phyloP scores from a whole-genome alignment of 2,329 filamentous ascomycete genomes.

The Didymosphaeria variabile region DNA sequence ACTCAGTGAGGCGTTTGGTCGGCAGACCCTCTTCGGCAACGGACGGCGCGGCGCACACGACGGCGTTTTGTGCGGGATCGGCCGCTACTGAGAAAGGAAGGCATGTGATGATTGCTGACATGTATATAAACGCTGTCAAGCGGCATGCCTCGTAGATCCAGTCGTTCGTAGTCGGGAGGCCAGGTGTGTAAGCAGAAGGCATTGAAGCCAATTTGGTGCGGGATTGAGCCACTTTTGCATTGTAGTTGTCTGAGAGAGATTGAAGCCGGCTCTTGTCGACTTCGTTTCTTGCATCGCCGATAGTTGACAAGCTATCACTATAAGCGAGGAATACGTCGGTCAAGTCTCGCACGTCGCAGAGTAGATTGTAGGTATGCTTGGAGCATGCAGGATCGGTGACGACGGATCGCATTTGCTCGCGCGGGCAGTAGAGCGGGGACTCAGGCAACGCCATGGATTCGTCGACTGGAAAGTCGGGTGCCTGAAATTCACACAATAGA shows the following conservation, averaged over 20 bases:
- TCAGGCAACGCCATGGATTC: conserved; percentile 33
- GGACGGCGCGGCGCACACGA: conserved; percentile 20
- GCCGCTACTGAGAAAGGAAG: conserved; percentile 42
- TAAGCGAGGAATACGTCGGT: conserved; percentile 39
- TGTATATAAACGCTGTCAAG: conserved; percentile 45
- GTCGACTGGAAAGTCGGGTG: conserved; percentile 11
- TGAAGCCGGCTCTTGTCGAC: conserved; percentile 11
- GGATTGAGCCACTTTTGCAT: conserved; percentile 26
- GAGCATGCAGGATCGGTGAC: conserved; percentile 33
- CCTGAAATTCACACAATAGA: conserved; percentile 27
- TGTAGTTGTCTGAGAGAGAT: conserved; percentile 22
- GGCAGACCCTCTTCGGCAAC: conserved; percentile 7
- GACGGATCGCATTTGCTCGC: conserved; percentile 30
- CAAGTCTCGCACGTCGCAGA: conserved; percentile 44
- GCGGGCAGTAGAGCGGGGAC: conserved; percentile 46
- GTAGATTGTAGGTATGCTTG: conserved; percentile 30
- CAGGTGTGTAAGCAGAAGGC: conserved; percentile 35
- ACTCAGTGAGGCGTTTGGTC: conserved; percentile 28
- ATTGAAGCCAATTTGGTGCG: conserved; percentile 26
- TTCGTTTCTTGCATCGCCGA: conserved; percentile 14
- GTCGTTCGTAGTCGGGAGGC: conserved; percentile 32
- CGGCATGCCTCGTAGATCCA: conserved; percentile 48
- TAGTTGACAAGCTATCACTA: conserved; percentile 7
- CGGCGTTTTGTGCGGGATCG: conserved; percentile 24
- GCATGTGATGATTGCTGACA: conserved; percentile 37